These are phyloP conservation scores for Crithidia mellificae DNA, from an alignment of 208 protist genomes.

Conservation along the genomic window DNA sequence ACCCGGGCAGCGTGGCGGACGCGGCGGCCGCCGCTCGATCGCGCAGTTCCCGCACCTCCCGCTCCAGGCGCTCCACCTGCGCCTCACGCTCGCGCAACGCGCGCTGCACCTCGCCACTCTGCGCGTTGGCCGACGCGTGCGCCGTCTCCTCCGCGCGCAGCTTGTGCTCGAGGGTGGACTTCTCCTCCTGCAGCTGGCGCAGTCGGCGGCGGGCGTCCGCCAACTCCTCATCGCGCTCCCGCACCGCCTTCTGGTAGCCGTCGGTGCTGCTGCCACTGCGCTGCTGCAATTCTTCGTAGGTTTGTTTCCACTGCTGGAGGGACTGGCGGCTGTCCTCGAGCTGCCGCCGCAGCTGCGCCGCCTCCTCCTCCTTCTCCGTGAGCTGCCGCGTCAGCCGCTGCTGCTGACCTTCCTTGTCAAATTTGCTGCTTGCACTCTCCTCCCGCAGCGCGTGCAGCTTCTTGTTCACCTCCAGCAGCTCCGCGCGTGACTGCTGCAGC, in stretches of 20 bases:
- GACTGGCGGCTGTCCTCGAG: conserved; percentile 42
- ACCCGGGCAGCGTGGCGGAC: background rate
- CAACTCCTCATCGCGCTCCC: conserved; percentile 61
- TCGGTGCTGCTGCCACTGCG: conserved; percentile 32
- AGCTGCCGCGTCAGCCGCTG: conserved; percentile 39
- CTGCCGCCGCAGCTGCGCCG: conserved; percentile 49
- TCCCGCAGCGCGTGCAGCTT: conserved; percentile 47
- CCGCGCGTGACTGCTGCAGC: conserved; percentile 42
- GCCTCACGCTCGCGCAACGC: conserved; percentile 45
- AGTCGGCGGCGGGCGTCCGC: conserved; percentile 33
- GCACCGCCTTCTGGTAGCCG: conserved; percentile 43
- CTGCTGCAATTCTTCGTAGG: conserved; percentile 53
- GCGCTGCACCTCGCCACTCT: conserved; percentile 39
- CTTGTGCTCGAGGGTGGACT: conserved; percentile 36
- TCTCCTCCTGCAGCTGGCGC: conserved; percentile 42
- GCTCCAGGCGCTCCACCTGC: conserved; percentile 45
- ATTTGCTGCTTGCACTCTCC: conserved; percentile 35
- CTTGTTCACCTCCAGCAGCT: conserved; percentile 46
- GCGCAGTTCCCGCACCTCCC: conserved; percentile 47
- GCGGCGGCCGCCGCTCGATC: conserved; percentile 27
- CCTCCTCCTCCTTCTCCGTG: conserved; percentile 52
- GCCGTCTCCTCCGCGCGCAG: conserved; percentile 43
- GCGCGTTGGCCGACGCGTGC: conserved; percentile 24
- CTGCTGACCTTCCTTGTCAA: conserved; percentile 43
- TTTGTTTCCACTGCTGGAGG: conserved; percentile 56